Base-by-base conservation (phyloP, 2,329 filamentous ascomycete species). In the Grosmannia penicillata region DNA sequence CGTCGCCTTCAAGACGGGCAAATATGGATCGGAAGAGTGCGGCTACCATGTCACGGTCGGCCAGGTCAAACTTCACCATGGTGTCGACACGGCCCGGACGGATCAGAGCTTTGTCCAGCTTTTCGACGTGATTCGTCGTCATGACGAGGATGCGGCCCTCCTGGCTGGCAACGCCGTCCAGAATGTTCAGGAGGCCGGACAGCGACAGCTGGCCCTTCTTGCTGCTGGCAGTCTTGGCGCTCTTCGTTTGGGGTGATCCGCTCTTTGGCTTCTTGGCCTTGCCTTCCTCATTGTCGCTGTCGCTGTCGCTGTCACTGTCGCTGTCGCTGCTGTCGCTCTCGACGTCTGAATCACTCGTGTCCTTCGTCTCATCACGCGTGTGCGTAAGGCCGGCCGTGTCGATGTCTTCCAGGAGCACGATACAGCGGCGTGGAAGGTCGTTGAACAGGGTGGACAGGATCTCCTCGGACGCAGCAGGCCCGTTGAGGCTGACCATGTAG, bases 131-230 rank as follows among this genome's bases (percentile, higher is more conserved):
- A 47, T 77, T 77, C n/a, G 72, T 76, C 3, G 72, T 77, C 72
- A 76, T 77, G 53, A 77, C 68, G 13, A 77, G 61, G 6, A 76
- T 62, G n/a, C 72, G 66, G 7, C 72, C 72, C 49, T 78, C 73
- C 45, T 75, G 70, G 8, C 71, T 74, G 15, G 71, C 71, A 7
- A 77, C 72, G 28, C 84, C 82, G 48, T 93, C 82, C 29, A 91
- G 76, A 33, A 82, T 79, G 56, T 91, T 91, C 34, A 91, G 71
- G 3, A 91, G 63, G 0, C 81, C 82, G 0, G 81, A 85, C 2
- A 91, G 66, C 1, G 80, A 83, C 32, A 91, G 57, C 18, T 42
- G 47, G 41, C 30, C 33, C n/a, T 38, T 45, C 22, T 41, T 50
- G 13, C 15, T 23, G 3, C 17, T 17, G 14, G 29, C 6, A 3